Evolutionary conservation across 305 asterid genomes (phyloP), one percentile per base, ranked within the genome.

Genomic region (Petunia hybrid): DNA sequence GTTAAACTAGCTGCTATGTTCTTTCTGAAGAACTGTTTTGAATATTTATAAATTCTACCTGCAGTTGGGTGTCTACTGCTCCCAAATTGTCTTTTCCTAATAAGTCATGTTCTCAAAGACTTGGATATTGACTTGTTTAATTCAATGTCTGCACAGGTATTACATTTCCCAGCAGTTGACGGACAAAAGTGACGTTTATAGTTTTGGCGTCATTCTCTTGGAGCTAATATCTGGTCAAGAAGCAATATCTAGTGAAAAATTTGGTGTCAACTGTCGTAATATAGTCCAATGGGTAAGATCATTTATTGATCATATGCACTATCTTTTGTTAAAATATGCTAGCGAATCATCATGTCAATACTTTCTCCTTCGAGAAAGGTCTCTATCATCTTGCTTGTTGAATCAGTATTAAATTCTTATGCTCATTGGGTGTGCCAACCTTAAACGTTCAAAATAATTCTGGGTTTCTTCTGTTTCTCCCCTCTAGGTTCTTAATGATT

Each of bases 211-310:
- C 83, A 96, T 96, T 85, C 98, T 96, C 82, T 87, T 96, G 65
- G 99, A 96, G 91, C 90, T 96, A 55, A 90, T 96, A 84, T 94
- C 99, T 8, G 99, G 98, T 80, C 97, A 93, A 85, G 99, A 96
- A 89, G 99, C 99, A 2, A 96, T 96, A 80, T 96, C 99, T 14
- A 96, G 87, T n/a, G 98, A 92, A 81, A 96, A 80, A 84, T 96
- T 96, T 61, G 99, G 98, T 45, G 85, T 71, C 35, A 92, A 96
- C 91, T 94, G 98, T 82, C 88, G 98, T 67, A 96, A 96, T 46
- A 96, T 96, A 76, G 99, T 92, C 86, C 99, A 94, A 53, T 96
- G 99, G 99, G 99, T 96, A 89, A 90, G 88, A 66, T 22, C 1
- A 16, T 74, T 55, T 38, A 10, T 36, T 46, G 5, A 39, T 35